Evolutionary conservation across 306 rosid genomes (phyloP), one percentile per base, ranked within the genome.

Genomic region (Vigna nakashimae): DNA sequence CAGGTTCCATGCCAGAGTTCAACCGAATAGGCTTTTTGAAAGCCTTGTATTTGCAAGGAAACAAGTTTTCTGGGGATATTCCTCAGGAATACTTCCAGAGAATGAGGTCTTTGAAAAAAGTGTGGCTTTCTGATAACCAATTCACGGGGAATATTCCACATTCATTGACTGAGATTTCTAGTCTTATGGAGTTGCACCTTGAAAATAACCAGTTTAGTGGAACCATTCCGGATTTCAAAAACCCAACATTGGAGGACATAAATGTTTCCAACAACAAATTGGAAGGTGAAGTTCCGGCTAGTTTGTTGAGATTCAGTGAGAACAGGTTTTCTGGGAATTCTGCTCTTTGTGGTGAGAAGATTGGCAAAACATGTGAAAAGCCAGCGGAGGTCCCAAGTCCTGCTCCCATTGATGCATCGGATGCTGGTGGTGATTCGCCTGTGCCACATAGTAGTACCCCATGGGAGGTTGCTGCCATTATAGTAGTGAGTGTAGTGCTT

Each of bases 171-270:
- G 74, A 86, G 2, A 16, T 83, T 40, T 82, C 96, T 15, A 65
- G 66, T 1, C 85, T 91, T 5, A 36, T 76, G 8, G 98, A 87
- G 63, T 55, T 94, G 9, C 91, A 76, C 53, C 90, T 94, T 2
- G 94, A 88, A 50, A 78, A 87, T 30, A 94, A 94, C 38, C 84
- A 87, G 50, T 92, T 94, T 62, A 79, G 66, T 43, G 98, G 98
- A 3, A 40, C 2, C 1, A 81, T 94, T 48, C 94, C 96, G 0
- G 30, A 78, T 42, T 4, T 94, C 0, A 45, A 53, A 0, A 83
- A 16, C 46, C 77, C 82, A 2, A 16, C 76, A 2, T 71, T 91
- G 89, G 14, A 0, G 9, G 18, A 51, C 6, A 10, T 91, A 40
- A 32, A 92, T 66, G 63, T 89, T 17, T 89, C 94, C n/a, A 88